Percentiles rank a stretch among this genome's conserved stretches.
Evolutionary conservation across 1,139 yeast genomes (phyloP).

Genomic region (Suhomyces terraborum): DNA sequence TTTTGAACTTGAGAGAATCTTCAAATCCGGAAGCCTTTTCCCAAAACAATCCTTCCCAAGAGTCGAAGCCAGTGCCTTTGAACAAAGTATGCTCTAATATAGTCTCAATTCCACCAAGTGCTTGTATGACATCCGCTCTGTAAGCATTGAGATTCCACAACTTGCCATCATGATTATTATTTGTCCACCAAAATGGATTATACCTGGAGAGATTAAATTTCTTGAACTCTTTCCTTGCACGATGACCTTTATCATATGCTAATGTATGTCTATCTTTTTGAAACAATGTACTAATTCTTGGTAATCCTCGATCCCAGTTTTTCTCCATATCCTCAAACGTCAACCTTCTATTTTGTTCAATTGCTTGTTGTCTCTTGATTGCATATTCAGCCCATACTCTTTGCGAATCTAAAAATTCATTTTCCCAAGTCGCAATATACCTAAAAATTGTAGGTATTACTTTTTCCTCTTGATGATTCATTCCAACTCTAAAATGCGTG

Average conservation of each 20-base stretch:
- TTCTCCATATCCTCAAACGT: conserved; percentile 93
- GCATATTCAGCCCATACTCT: conserved; percentile 99
- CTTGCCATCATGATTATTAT: conserved; percentile 90
- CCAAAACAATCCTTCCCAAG: conserved; percentile 99
- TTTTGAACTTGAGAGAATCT: conserved; percentile 91
- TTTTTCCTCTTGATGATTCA: conserved; percentile 79
- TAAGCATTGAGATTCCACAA: conserved; percentile 93
- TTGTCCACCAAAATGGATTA: conserved; percentile 98
- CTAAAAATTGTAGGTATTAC: conserved; percentile 91
- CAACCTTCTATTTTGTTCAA: conserved; percentile 79
- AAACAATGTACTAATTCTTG: conserved; percentile 91
- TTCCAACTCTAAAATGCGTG: conserved; percentile 92
- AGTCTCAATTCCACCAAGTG: conserved; percentile 96
- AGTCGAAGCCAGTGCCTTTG: conserved; percentile 95
- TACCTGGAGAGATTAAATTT: conserved; percentile 69
- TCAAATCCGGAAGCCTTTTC: conserved; percentile 97
- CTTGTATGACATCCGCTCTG: conserved; percentile 94
- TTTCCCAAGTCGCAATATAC: conserved; percentile 94
- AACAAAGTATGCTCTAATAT: conserved; percentile 93
- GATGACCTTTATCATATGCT: conserved; percentile 93
- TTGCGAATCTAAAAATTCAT: conserved; percentile 91
- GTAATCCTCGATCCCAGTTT: conserved; percentile 95
- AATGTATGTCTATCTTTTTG: conserved; percentile 94
- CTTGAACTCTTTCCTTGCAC: conserved; percentile 78
- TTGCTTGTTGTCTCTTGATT: conserved; percentile 83